These are phyloP conservation scores for Capsicum chinense DNA, from an alignment of 257 asterid genomes.

Conservation along the genomic window DNA sequence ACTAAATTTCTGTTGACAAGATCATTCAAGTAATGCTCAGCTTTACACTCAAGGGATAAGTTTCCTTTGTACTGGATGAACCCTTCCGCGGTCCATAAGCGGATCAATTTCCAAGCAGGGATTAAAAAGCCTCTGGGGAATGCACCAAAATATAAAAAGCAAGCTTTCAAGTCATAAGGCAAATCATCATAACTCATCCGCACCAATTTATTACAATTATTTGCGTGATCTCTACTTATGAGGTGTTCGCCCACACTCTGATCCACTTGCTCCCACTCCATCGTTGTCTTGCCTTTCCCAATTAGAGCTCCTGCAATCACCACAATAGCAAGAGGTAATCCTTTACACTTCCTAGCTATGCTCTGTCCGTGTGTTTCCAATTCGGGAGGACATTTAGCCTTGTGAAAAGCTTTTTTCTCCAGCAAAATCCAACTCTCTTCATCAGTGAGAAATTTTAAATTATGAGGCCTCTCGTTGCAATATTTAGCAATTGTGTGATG, in stretches of 20 bases:
- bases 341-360: slow-evolving; percentile 52
- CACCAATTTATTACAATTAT: slow-evolving; percentile 46
- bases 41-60: slow-evolving; percentile 53
- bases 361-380: slow-evolving; percentile 39
- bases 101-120: slow-evolving; percentile 47
- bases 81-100: slow-evolving; percentile 65
- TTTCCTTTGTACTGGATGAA: slow-evolving; percentile 43
- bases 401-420: slow-evolving; percentile 48
- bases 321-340: slow-evolving; percentile 59
- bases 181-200: slow-evolving; percentile 52
- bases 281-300: slow-evolving; percentile 42
- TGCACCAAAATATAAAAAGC: slow-evolving; percentile 63
- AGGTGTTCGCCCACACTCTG: slow-evolving; percentile 46
- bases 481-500: slow-evolving; percentile 43
- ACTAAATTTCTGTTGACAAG: slow-evolving; percentile 56
- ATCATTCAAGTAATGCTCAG: slow-evolving; percentile 52
- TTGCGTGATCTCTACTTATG: slow-evolving; percentile 40
- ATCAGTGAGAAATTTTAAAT: slow-evolving; percentile 41
- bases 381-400: slow-evolving; percentile 48
- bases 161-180: slow-evolving; percentile 54
- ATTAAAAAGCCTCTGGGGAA: slow-evolving; percentile 58
- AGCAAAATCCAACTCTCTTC: slow-evolving; percentile 62
- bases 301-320: slow-evolving; percentile 59
- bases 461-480: slow-evolving; percentile 41
- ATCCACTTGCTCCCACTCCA: slow-evolving; percentile 55